phyloP scores from a whole-genome alignment of 116 monocot species.

The Dioscorea cayenensis region DNA sequence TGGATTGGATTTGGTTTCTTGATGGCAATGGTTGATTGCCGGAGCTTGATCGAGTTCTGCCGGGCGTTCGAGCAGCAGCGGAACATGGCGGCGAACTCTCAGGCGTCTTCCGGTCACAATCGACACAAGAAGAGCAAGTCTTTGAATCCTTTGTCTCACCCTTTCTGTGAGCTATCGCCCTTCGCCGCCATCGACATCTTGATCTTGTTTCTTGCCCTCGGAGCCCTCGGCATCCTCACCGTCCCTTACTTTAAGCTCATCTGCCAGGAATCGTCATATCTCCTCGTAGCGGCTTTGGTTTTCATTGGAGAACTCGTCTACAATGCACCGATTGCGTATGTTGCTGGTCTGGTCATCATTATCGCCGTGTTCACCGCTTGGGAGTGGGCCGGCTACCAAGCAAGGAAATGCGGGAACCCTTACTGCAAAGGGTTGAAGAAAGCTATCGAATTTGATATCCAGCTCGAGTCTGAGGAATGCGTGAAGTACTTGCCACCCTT shows the following conservation, averaged over 20 bases:
- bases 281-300: conserved; percentile 20
- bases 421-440: conserved; percentile 60
- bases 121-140: conserved; percentile 27
- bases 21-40: conserved; percentile 69
- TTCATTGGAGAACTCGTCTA: conserved; percentile 23
- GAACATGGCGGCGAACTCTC: conserved; percentile 3
- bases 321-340: conserved; percentile 41
- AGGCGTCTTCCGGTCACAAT: neutral
- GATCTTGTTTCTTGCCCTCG: conserved; percentile 57
- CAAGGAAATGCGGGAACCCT: conserved; percentile 69
- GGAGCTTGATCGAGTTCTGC: conserved; percentile 93
- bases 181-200: conserved; percentile 60
- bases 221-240: conserved; percentile 41
- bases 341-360: conserved; percentile 21
- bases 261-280: conserved; percentile 19
- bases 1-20: neutral
- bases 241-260: conserved; percentile 51
- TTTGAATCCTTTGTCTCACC: conserved; percentile 47
- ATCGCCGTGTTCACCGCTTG: conserved; percentile 22
- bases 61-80: conserved; percentile 69
- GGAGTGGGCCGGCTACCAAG: conserved; percentile 33
- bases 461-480: conserved; percentile 91
- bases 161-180: conserved; percentile 72
- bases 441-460: conserved; percentile 80
- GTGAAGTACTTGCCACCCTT: conserved; percentile 37